A percentile compares a stretch with the other conserved stretches of the same genome.
Evolutionary conservation across 192 early-diverging fungal genomes (phyloP).

Genomic region (Cladochytrium replicatum): DNA sequence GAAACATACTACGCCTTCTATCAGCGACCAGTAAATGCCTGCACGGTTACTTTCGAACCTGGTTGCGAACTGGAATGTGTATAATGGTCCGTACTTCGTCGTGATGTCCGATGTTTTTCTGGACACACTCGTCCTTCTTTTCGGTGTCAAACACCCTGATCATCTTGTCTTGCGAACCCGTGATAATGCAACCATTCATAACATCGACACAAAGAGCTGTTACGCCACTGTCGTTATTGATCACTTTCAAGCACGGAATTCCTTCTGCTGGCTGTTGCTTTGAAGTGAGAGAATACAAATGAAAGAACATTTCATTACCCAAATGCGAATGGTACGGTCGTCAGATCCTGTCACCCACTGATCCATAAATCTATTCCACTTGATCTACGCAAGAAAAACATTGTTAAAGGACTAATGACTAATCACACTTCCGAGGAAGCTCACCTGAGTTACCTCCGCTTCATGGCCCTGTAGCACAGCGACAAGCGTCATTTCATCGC

Average conservation of each 20-base stretch:
- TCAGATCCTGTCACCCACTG: constrained; percentile 55
- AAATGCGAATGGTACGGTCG: constrained; percentile 47
- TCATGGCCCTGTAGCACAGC: constrained; percentile 51
- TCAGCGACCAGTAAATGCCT: constrained; percentile 4
- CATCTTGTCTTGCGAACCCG: constrained; percentile 41
- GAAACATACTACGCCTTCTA: constrained; percentile 37
- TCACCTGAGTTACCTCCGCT: constrained; percentile 47
- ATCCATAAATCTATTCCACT: constrained; percentile 31
- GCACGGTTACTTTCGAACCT: constrained; percentile 13
- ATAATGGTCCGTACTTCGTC: constrained; percentile 44
- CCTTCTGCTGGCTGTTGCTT: constrained; percentile 31
- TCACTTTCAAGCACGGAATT: constrained; percentile 37
- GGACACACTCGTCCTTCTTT: constrained; percentile 45
- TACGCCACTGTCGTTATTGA: constrained; percentile 49
- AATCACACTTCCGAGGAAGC: background rate
- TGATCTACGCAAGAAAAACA: constrained; percentile 17
- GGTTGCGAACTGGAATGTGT: constrained; percentile 43
- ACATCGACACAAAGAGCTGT: constrained; percentile 44
- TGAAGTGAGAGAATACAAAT: constrained; percentile 4
- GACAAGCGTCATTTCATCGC: constrained; percentile 38
- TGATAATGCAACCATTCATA: constrained; percentile 43
- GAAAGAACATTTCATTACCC: constrained; percentile 16
- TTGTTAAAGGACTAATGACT: background rate
- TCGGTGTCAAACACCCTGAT: constrained; percentile 48
- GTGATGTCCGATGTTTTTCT: constrained; percentile 46